Percentiles rank a stretch among this genome's conserved stretches.
These are phyloP conservation scores for Trichoderma asperelloides DNA, from an alignment of 495 filamentous ascomycete genomes.

Conservation along the genomic window DNA sequence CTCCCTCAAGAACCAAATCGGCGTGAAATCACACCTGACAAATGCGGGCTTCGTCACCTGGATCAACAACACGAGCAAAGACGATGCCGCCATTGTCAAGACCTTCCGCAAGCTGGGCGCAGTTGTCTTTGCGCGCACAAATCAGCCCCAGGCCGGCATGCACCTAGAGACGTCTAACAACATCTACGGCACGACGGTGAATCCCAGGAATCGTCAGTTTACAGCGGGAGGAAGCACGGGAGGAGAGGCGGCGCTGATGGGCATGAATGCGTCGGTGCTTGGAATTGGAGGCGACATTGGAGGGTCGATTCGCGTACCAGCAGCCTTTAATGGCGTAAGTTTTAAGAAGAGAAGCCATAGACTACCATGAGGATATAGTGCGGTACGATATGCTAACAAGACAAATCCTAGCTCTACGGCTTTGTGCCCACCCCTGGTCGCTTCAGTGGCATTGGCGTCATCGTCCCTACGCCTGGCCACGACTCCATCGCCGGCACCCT, in stretches of 20 bases:
- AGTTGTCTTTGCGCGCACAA: conserved; percentile 45
- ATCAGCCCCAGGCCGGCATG: conserved; percentile 52
- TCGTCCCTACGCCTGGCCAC: conserved; percentile 1
- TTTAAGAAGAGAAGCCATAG: conserved; percentile 20
- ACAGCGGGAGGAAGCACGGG: conserved; percentile 57
- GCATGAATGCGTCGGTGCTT: conserved; percentile 46
- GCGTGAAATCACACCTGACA: conserved; percentile 43
- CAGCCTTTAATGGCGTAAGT: conserved; percentile 48
- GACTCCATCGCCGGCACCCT: conserved; percentile 6
- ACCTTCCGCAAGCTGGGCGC: conserved; percentile 38
- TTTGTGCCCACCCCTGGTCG: neutral
- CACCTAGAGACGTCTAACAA: conserved; percentile 35
- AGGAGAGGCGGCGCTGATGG: conserved; percentile 58
- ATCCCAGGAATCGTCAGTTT: conserved; percentile 46
- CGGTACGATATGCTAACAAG: neutral
- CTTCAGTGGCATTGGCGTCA: neutral
- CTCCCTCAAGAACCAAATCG: conserved; percentile 58
- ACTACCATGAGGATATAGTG: too few relatives aligned
- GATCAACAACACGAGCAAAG: conserved; percentile 27
- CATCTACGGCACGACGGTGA: conserved; percentile 41
- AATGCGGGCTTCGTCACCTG: conserved; percentile 41
- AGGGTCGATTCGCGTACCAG: conserved; percentile 58
- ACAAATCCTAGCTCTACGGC: neutral
- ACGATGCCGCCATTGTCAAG: conserved; percentile 39
- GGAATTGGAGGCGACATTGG: conserved; percentile 66